Evolutionary conservation across 805 yeast species (phyloP).

Genomic region (Candida morakotiae): DNA sequence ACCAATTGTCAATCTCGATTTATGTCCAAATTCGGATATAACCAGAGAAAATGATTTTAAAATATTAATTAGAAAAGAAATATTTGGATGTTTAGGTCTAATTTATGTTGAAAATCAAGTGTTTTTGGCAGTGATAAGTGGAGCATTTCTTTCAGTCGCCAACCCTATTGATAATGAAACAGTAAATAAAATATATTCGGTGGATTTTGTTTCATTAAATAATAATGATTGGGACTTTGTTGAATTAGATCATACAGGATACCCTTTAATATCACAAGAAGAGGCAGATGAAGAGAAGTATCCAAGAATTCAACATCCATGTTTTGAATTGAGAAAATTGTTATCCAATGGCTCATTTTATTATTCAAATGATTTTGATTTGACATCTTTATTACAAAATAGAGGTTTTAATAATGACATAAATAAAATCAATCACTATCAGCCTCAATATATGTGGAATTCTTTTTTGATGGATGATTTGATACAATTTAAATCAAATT

Average conservation of each 20-base stretch:
- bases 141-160: conserved; percentile 68
- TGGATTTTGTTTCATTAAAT: conserved; percentile 79
- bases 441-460: conserved; percentile 95
- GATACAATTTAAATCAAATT: conserved; percentile 64
- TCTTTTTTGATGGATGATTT: conserved; percentile 84
- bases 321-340: conserved; percentile 72
- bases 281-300: conserved; percentile 15
- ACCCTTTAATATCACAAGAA: conserved; percentile 47
- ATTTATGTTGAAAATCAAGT: conserved; percentile 64
- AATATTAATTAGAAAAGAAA: conserved; percentile 34
- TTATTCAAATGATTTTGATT: conserved; percentile 87
- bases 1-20: conserved; percentile 45
- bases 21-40: conserved; percentile 33
- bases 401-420: conserved; percentile 46
- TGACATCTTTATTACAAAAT: conserved; percentile 80
- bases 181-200: conserved; percentile 75
- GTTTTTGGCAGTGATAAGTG: conserved; percentile 76
- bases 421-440: conserved; percentile 43
- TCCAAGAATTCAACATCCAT: conserved; percentile 58
- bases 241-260: conserved; percentile 65
- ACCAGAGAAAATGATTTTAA: conserved; percentile 36
- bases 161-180: conserved; percentile 75
- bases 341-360: conserved; percentile 86
- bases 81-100: conserved; percentile 75
- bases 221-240: conserved; percentile 75